Evolutionary conservation across 495 filamentous ascomycete genomes (phyloP).

Genomic region (Penicillium angulare): DNA sequence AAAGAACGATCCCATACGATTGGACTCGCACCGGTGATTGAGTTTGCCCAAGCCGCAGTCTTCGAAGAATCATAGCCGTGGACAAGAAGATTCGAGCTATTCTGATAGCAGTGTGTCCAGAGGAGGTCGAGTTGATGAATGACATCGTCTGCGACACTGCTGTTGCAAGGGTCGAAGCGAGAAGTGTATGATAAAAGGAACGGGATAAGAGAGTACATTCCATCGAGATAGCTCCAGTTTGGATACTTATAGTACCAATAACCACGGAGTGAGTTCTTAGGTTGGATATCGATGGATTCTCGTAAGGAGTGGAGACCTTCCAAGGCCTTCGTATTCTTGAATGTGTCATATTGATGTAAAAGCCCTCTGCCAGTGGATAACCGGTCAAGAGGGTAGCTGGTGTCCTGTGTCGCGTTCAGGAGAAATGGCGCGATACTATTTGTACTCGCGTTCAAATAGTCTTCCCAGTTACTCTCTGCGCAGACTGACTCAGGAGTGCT

Average conservation of each 20-base stretch:
- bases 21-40: slow-evolving; percentile 52
- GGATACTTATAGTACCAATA: slow-evolving; percentile 56
- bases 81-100: slow-evolving; percentile 45
- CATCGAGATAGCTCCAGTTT: slow-evolving; percentile 59
- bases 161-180: slow-evolving; percentile 37
- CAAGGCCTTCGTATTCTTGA: slow-evolving; percentile 34
- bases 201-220: slow-evolving; percentile 51
- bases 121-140: slow-evolving; percentile 52
- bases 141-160: slow-evolving; percentile 38
- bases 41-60: slow-evolving; percentile 55
- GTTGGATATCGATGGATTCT: slow-evolving; percentile 46
- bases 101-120: slow-evolving; percentile 49
- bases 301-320: slow-evolving; percentile 42
- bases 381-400: slow-evolving; percentile 35
- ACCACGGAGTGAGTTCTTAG: slow-evolving; percentile 42
- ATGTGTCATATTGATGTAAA: slow-evolving; percentile 36
- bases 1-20: slow-evolving; percentile 57
- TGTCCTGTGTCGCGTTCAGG: slow-evolving; percentile 33
- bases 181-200: slow-evolving; percentile 50
- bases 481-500: neutral
- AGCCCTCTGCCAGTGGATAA: slow-evolving; percentile 36
- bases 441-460: slow-evolving; percentile 1
- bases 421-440: slow-evolving; percentile 1
- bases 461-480: slow-evolving; percentile 14
- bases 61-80: slow-evolving; percentile 59